Percentiles rank a stretch among this genome's conserved stretches.
Evolutionary conservation across 148 eudicot species (phyloP).

Genomic region (Arbutus unedo): DNA sequence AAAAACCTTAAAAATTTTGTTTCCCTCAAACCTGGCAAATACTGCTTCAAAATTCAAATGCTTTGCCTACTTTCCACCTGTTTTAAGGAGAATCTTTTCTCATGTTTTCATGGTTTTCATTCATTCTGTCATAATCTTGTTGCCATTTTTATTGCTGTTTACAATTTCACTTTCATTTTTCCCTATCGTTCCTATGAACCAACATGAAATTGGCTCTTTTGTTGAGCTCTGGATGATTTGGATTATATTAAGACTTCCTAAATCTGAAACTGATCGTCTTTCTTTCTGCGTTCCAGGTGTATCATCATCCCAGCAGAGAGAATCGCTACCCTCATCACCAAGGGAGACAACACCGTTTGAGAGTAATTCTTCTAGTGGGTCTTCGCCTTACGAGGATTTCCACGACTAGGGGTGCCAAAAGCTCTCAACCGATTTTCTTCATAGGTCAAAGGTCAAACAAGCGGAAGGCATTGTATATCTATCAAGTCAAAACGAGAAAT

Average conservation of each 20-base stretch:
- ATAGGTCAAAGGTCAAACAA: no score
- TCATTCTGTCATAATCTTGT: neutral
- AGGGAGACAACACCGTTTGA: constrained; percentile 66
- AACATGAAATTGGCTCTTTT: neutral
- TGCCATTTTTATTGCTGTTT: neutral
- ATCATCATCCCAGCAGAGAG: constrained; percentile 65
- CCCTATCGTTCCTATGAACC: neutral
- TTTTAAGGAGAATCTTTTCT: neutral
- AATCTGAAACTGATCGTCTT: constrained; percentile 3
- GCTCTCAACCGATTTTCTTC: neutral
- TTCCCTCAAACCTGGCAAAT: neutral
- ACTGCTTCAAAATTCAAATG: neutral
- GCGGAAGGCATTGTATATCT: neutral
- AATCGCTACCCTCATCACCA: constrained; percentile 74
- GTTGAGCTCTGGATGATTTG: neutral
- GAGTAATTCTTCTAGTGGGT: constrained; percentile 71
- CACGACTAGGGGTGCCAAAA: constrained; percentile 33
- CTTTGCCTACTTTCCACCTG: neutral
- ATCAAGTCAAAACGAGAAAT: neutral
- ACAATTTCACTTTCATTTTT: neutral
- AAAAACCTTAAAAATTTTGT: constrained; percentile 4
- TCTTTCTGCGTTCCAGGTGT: constrained; percentile 40
- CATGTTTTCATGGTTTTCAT: neutral
- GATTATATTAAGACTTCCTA: neutral
- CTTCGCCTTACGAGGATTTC: constrained; percentile 76